Conservation (phyloP, 2,329 filamentous ascomycete genomes). For the Dendryphion nanum region DNA sequence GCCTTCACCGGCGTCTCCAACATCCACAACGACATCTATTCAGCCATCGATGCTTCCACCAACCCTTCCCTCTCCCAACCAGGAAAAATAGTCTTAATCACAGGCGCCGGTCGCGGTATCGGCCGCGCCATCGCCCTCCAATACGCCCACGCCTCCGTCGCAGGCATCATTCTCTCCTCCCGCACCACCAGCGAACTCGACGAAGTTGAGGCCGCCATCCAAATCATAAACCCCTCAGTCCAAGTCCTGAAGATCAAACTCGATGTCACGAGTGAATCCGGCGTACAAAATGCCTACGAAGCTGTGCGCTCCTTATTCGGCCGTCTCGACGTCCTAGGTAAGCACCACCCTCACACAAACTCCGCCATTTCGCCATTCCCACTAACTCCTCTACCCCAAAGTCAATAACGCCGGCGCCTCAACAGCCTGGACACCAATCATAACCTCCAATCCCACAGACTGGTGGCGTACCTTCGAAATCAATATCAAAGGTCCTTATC, state of each 20-base stretch:
- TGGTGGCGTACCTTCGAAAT: constrained; percentile 20
- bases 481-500: constrained; percentile 19
- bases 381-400: background rate
- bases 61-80: constrained; percentile 32
- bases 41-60: constrained; percentile 47
- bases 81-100: constrained; percentile 45
- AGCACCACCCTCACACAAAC: constrained; percentile 6
- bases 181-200: constrained; percentile 14
- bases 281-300: constrained; percentile 8
- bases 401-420: constrained; percentile 1
- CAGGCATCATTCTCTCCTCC: constrained; percentile 13
- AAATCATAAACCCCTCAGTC: constrained; percentile 7
- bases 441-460: constrained; percentile 15
- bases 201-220: constrained; percentile 6
- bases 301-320: constrained; percentile 9
- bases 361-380: background rate
- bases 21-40: constrained; percentile 53
- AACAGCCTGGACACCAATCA: constrained; percentile 13
- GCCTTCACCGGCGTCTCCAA: constrained; percentile 16
- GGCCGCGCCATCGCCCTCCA: constrained; percentile 15
- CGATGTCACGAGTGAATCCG: constrained; percentile 10
- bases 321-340: constrained; percentile 15
- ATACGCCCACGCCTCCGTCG: constrained; percentile 14
- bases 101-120: constrained; percentile 18
- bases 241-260: constrained; percentile 13